Percentiles rank a stretch among this genome's conserved stretches.
These are phyloP conservation scores for Pseudomonodictys pantanalensis DNA, from an alignment of 495 filamentous ascomycete species.

Conservation along the genomic window DNA sequence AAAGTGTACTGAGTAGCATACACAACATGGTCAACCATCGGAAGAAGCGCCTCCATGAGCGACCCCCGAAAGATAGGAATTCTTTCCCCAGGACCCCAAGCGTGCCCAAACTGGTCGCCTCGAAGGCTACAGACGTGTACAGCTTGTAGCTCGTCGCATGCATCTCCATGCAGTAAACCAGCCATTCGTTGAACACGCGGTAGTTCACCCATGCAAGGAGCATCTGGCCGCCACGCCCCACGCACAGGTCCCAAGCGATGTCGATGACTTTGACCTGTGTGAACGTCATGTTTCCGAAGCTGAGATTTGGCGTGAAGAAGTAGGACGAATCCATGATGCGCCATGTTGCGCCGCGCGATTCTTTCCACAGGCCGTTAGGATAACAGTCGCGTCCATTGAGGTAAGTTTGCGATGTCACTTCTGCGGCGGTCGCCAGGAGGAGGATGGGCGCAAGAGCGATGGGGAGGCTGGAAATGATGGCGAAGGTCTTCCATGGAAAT, in stretches of 20 bases:
- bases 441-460: conserved; percentile 15
- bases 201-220: conserved; percentile 35
- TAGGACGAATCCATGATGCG: conserved; percentile 28
- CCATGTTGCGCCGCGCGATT: conserved; percentile 20
- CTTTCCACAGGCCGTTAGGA: conserved; percentile 27
- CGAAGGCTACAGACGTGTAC: conserved; percentile 32
- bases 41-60: conserved; percentile 14
- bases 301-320: conserved; percentile 43
- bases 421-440: conserved; percentile 10
- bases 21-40: conserved; percentile 22
- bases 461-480: conserved; percentile 4
- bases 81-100: conserved; percentile 21
- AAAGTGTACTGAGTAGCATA: conserved; percentile 30
- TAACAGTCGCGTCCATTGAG: conserved; percentile 11
- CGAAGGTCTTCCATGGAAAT: conserved; percentile 20
- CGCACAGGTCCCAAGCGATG: conserved; percentile 34
- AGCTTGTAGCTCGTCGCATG: conserved; percentile 29
- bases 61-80: conserved; percentile 14
- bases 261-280: conserved; percentile 36
- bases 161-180: conserved; percentile 31
- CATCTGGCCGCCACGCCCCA: conserved; percentile 35
- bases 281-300: conserved; percentile 42
- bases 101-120: conserved; percentile 15
- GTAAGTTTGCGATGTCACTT: conserved; percentile 10
- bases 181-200: conserved; percentile 34